Percentiles rank a stretch among this genome's conserved stretches.
phyloP scores from a whole-genome alignment of 75 land plant genomes.

The Chamaecyparis obtusa region DNA sequence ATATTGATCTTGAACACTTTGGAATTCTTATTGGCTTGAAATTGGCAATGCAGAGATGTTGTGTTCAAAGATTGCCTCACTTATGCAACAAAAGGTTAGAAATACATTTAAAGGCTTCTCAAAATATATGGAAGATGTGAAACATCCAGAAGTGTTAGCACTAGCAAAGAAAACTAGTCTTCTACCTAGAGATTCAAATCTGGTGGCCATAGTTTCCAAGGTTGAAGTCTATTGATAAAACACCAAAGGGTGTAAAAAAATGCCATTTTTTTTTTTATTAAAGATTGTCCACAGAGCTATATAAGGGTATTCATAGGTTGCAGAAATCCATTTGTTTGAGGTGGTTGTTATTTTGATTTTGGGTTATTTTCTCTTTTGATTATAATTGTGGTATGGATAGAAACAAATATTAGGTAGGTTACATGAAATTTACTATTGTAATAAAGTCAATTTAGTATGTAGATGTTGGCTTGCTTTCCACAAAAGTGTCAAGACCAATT shows the following conservation, averaged over 20 bases:
- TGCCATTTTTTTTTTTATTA: neutral
- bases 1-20: too few species aligned
- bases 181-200: too few species aligned
- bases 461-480: conserved; percentile 54
- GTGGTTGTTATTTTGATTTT: neutral
- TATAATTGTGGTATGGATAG: neutral
- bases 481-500: conserved; percentile 43
- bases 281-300: neutral
- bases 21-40: too few species aligned
- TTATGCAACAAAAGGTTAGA: too few species aligned
- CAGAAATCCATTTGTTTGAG: neutral
- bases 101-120: too few species aligned
- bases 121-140: too few species aligned
- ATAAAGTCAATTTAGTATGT: conserved; percentile 54
- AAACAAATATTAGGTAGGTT: conserved; percentile 48
- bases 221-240: neutral
- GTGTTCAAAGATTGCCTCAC: too few species aligned
- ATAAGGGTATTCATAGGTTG: neutral
- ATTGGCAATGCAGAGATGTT: too few species aligned
- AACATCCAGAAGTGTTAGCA: too few species aligned
- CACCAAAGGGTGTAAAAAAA: neutral
- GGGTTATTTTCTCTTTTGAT: neutral
- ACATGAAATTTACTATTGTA: conserved; percentile 22
- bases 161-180: too few species aligned
- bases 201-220: too few species aligned